Base-by-base conservation (phyloP, 495 filamentous ascomycete species). In the Xylaria telfairii region DNA sequence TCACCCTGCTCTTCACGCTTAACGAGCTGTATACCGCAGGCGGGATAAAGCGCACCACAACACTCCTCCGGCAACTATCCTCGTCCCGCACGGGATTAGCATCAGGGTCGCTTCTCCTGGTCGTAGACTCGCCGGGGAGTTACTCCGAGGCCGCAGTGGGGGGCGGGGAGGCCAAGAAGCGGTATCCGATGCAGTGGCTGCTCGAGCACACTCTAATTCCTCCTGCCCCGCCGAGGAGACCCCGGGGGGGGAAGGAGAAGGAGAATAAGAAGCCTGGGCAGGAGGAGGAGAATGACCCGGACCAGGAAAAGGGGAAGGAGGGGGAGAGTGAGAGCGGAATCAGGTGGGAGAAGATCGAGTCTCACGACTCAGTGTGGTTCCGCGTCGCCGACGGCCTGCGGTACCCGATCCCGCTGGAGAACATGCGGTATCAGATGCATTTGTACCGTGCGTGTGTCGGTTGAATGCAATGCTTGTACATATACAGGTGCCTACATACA, bases 341-440 rank as follows among this genome's bases (percentile, higher is more conserved):
- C 34, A 82, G 77, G 41, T 98, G 95, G 95, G 86, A 89, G 71
- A 91, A 90, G 76, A 44, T 96, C 2, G 83, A 88, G 57, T 87
- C 88, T 9, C 85, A 93, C 62, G 94, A 96, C 62, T 93, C 91
- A 13, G 80, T 87, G 41, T 98, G 95, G 96, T 98, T 94, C 81
- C 88, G 94, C 53, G 82, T 97, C 54, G 83, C 87, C 0, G 84
- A 85, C 17, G 81, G 80, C 21, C 80, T 98, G 70, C 82, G 84
- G 51, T 98, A 97, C 84, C 92, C 94, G 24, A 93, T 98, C 74
- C 78, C 84, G 67, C 83, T 98, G 79, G 95, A 98, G 83, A 92
- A 97, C 80, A 97, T 97, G 94, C 88, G 95, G 65, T 97, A 93
- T 83, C 94, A 97, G 80, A 83, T 97, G 73, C 93, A 96, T 85